Conservation (phyloP, 257 asterid genomes). For the Knoxia roxburghii region DNA sequence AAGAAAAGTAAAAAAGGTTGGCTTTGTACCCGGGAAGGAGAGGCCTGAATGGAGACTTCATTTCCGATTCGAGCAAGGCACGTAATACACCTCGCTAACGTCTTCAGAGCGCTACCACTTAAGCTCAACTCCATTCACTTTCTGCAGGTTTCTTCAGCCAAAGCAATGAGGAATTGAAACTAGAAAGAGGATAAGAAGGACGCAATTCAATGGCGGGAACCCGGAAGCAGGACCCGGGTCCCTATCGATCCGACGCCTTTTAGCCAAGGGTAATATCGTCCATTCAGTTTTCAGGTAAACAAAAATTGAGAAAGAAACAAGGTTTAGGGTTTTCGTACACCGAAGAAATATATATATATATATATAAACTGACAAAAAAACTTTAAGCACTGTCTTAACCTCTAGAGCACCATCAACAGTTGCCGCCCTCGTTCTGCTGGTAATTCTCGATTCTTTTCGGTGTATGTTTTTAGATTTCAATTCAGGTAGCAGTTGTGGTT, state of each 20-base stretch:
- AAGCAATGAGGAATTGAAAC: background rate
- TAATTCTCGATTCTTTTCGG: background rate
- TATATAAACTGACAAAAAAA: background rate
- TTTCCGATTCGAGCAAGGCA: constrained; percentile 94
- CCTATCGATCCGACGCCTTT: too few species aligned
- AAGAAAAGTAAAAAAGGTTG: background rate
- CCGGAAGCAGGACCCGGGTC: too few species aligned
- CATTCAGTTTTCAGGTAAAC: too few species aligned
- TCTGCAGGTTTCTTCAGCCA: background rate
- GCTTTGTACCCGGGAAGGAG: constrained; percentile 58
- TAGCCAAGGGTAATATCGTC: too few species aligned
- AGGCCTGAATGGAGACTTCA: constrained; percentile 76
- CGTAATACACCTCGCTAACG: constrained; percentile 75
- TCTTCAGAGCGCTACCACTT: constrained; percentile 80
- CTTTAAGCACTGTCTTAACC: too few species aligned
- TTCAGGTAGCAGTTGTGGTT: background rate
- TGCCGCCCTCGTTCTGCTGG: background rate
- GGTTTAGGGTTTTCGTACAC: background rate
- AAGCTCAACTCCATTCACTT: constrained; percentile 63
- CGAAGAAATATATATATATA: too few species aligned
- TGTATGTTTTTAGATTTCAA: background rate
- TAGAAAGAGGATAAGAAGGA: background rate
- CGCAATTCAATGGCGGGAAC: constrained; percentile 3
- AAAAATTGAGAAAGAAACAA: background rate
- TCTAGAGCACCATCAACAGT: background rate